Evolutionary conservation across 2,329 filamentous ascomycete genomes (phyloP), one percentile per base, ranked within the genome.

Genomic region (Diplocarpon mali): DNA sequence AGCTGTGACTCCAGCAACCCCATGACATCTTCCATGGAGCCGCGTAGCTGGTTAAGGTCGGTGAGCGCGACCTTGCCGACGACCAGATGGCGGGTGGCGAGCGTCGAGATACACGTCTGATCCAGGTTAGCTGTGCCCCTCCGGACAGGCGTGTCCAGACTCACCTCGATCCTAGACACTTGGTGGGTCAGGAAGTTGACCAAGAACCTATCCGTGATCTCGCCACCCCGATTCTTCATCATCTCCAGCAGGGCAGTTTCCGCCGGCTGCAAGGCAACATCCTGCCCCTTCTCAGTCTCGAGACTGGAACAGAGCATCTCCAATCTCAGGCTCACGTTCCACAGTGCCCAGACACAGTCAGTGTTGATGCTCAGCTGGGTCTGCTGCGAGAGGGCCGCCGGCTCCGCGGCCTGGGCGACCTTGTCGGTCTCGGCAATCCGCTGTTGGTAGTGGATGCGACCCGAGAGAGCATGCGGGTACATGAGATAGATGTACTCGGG

Each of bases 401-500:
- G 78, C 53, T 57, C 52, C 45, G 58, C 57, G 2, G 42, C 37
- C 16, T 64, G 64, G 51, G 70, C 72, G 50, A 76, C 71, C 47
- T 60, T 56, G 6, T 59, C 54, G 3, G 40, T 52, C 17, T 60
- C 49, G 1, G 47, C 49, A 4, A 59, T 38, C 12, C 55, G 48
- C 36, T 58, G 60, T 44, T 89, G 85, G 31, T 81, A 74, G 12
- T 83, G 75, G 48, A 88, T 80, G 49, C 92, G 83, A 32, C 86
- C 87, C 11, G 85, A 79, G 28, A 98, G 75, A 0, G 83, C 78
- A 62, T 95, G 88, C 2, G 92, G 90, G 62, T 95, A 98, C 62
- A 98, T 84, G 47, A 94, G 80, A 66, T 95, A 96, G 55, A 98
- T 83, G 49, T 88, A 83, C 63, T 98, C 92, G 0, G 92, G 90